Conservation (phyloP, 208 protist species). For the Trypanosoma scelopori region DNA sequence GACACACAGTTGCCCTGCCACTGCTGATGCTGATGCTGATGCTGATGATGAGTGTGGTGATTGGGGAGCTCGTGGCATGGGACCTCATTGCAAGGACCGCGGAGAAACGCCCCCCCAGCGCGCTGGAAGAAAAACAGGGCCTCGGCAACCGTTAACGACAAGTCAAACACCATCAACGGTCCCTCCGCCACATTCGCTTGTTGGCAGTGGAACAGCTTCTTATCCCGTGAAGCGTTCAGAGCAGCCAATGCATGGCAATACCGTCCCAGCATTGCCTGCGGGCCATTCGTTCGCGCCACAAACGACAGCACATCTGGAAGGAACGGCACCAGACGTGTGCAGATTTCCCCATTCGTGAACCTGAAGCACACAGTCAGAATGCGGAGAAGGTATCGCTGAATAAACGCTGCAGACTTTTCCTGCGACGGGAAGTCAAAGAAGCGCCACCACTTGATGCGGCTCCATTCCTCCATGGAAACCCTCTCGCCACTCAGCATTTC, state of each 20-base stretch:
- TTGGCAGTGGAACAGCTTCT: constrained; percentile 14
- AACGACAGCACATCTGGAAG: constrained; percentile 43
- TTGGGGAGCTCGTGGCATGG: neutral
- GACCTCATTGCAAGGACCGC: constrained; percentile 3
- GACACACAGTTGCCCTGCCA: neutral
- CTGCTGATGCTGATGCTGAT: too few species aligned
- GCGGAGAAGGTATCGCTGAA: constrained; percentile 30
- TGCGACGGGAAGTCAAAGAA: constrained; percentile 8
- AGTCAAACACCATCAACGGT: constrained; percentile 23
- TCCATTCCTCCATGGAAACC: constrained; percentile 27
- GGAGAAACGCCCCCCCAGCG: constrained; percentile 6
- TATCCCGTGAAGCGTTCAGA: constrained; percentile 25
- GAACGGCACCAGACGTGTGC: constrained; percentile 25
- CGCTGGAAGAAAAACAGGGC: constrained; percentile 30
- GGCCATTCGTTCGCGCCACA: constrained; percentile 22
- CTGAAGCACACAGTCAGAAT: constrained; percentile 40
- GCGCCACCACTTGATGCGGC: constrained; percentile 34
- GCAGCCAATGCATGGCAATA: constrained; percentile 59
- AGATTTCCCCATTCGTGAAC: constrained; percentile 33
- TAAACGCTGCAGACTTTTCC: constrained; percentile 8
- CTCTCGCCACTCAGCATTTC: neutral
- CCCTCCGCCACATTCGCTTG: neutral
- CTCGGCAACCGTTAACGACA: constrained; percentile 25
- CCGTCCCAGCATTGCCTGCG: constrained; percentile 37
- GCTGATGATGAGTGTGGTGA: constrained; percentile 3